These are phyloP conservation scores for Phyllosticta capitalensis DNA, from an alignment of 2,329 filamentous ascomycete species.

Conservation along the genomic window DNA sequence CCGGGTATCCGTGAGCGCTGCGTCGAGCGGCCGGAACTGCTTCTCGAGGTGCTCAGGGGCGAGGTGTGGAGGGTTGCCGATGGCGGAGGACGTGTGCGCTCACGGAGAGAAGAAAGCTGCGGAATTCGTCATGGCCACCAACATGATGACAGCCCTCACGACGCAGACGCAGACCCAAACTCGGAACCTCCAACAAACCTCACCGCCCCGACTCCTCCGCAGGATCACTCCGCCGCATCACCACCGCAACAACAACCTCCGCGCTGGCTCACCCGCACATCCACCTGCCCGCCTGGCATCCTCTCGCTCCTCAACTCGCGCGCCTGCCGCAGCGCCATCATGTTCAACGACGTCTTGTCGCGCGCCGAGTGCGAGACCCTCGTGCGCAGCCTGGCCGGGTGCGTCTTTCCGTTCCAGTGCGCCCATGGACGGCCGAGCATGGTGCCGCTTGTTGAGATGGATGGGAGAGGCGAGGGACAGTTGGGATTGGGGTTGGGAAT, in stretches of 20 bases:
- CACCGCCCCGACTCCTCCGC: background rate
- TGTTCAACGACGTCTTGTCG: conserved; percentile 69
- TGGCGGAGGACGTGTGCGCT: background rate
- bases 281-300: conserved; percentile 63
- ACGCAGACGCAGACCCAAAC: background rate
- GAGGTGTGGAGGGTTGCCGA: conserved; percentile 63
- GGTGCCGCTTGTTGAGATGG: conserved; percentile 34
- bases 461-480: conserved; percentile 6
- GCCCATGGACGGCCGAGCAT: conserved; percentile 59
- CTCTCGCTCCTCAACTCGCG: conserved; percentile 67
- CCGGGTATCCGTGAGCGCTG: conserved; percentile 68
- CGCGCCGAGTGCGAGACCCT: conserved; percentile 49
- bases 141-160: background rate
- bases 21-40: conserved; percentile 56
- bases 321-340: conserved; percentile 70
- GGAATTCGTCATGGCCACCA: no score
- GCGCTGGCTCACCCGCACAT: conserved; percentile 53
- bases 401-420: conserved; percentile 71
- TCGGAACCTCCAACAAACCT: background rate
- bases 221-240: background rate
- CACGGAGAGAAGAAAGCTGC: background rate
- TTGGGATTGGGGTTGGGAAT: background rate
- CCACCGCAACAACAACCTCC: background rate
- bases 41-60: conserved; percentile 63
- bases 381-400: conserved; percentile 48